These are phyloP conservation scores for Nitzschia putrida DNA, from an alignment of 108 stramenopile species.

Conservation along the genomic window DNA sequence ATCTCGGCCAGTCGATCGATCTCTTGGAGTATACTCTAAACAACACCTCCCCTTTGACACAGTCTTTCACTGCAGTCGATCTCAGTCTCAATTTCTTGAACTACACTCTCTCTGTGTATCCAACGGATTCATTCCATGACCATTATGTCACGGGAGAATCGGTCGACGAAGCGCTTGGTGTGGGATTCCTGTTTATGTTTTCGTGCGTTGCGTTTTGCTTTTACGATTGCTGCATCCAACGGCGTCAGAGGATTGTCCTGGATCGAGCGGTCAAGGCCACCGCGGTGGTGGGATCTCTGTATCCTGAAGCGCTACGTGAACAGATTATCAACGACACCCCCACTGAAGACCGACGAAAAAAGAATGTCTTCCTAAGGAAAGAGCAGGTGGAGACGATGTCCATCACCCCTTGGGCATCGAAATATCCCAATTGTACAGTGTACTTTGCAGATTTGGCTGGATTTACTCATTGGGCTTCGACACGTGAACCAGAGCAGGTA, in stretches of 20 bases:
- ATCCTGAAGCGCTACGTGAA: slow-evolving; percentile 6
- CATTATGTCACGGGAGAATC: not conserved
- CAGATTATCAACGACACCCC: slow-evolving; percentile 2
- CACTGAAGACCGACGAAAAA: not conserved
- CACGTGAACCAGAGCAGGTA: slow-evolving; percentile 3
- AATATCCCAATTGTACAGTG: slow-evolving; percentile 16
- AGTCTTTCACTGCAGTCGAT: not conserved
- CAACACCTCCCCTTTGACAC: not conserved
- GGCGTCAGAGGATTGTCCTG: not conserved
- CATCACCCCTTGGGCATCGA: too few species aligned
- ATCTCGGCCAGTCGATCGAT: slow-evolving; percentile 2
- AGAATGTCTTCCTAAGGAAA: not conserved
- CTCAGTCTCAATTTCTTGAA: not conserved
- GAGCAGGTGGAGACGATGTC: too few species aligned
- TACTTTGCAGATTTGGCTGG: slow-evolving; percentile 24
- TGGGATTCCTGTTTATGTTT: not conserved
- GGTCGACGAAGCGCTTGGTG: not conserved
- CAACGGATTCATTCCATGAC: slow-evolving; percentile 3
- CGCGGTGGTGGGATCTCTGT: not conserved
- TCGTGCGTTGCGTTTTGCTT: not conserved
- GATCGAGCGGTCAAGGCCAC: slow-evolving; percentile 1
- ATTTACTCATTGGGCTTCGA: slow-evolving; percentile 18
- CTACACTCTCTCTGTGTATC: slow-evolving; percentile 15
- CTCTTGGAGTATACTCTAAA: not conserved
- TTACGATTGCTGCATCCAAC: slow-evolving; percentile 1